Percentiles rank a stretch among this genome's conserved stretches.
phyloP scores from a whole-genome alignment of 2,329 filamentous ascomycete species.

The Paracoccidioides brasiliensis region DNA sequence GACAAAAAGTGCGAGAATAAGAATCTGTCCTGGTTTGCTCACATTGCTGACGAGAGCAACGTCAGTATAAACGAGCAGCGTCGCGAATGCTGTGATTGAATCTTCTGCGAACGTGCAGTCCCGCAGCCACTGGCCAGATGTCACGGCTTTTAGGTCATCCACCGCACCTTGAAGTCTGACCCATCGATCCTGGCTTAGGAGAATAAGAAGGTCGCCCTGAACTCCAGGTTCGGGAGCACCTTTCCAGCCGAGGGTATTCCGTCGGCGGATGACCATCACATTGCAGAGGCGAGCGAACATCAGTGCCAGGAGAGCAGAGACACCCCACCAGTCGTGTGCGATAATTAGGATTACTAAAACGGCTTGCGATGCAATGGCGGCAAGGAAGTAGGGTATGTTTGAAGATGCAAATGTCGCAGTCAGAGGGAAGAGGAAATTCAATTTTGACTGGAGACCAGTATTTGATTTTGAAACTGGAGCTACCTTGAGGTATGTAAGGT shows the following conservation, averaged over 20 bases:
- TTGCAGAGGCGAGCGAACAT: not conserved
- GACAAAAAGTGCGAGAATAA: constrained; percentile 41
- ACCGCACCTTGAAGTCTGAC: constrained; percentile 42
- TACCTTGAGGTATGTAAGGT: constrained; percentile 42
- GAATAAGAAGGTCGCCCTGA: constrained; percentile 38
- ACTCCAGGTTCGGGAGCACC: constrained; percentile 22
- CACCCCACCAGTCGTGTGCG: not conserved
- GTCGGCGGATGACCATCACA: not conserved
- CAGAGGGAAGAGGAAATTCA: not conserved
- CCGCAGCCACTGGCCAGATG: constrained; percentile 44
- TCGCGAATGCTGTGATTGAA: constrained; percentile 41
- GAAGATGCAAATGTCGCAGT: not conserved
- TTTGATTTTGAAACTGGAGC: not conserved
- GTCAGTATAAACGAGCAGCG: constrained; percentile 45
- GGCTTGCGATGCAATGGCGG: not conserved
- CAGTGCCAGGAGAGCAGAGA: not conserved
- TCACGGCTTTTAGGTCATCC: constrained; percentile 47
- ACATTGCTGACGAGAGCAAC: constrained; percentile 45
- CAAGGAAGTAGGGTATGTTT: not conserved
- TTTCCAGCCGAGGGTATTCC: not conserved
- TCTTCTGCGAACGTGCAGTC: constrained; percentile 39
- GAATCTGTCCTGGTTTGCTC: constrained; percentile 39
- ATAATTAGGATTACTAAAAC: not conserved
- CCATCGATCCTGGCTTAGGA: constrained; percentile 40
- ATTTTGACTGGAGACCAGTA: not conserved